Percentiles rank a stretch among this genome's conserved stretches.
phyloP scores from a whole-genome alignment of 805 yeast species.

The Hanseniaspora clermontiae region DNA sequence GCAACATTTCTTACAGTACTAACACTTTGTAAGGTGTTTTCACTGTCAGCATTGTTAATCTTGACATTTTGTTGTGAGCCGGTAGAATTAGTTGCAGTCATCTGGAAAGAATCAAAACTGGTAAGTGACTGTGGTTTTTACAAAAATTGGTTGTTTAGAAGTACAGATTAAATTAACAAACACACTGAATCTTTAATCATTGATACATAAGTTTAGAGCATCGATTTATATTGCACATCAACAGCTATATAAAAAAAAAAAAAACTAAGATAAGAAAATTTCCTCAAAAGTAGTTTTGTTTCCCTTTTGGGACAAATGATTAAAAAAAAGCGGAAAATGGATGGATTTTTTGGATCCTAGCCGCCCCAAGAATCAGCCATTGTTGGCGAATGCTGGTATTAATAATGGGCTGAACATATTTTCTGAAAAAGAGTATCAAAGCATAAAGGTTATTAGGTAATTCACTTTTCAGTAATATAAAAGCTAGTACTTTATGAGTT shows the following conservation, averaged over 20 bases:
- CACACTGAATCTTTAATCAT: too few relatives aligned
- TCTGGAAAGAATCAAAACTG: neutral
- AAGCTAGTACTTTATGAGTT: too few relatives aligned
- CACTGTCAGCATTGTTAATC: neutral
- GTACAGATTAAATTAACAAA: too few relatives aligned
- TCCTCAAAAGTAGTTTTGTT: neutral
- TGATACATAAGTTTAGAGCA: too few relatives aligned
- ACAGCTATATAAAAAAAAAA: neutral
- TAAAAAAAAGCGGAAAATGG: neutral
- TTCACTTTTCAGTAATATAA: too few relatives aligned
- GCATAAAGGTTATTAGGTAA: too few relatives aligned
- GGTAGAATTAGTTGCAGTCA: neutral
- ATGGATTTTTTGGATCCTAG: neutral
- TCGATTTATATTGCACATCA: neutral
- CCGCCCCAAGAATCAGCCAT: neutral
- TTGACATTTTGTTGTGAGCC: neutral
- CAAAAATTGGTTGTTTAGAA: too few relatives aligned
- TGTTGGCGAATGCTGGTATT: too few relatives aligned
- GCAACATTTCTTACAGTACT: constrained; percentile 3
- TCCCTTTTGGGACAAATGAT: neutral
- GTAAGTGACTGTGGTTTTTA: neutral
- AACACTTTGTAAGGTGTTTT: neutral
- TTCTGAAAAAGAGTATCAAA: too few relatives aligned
- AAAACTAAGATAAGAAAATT: neutral
- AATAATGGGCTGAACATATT: too few relatives aligned